These are phyloP conservation scores for Biancaea sappan DNA, from an alignment of 306 rosid species.

Conservation along the genomic window DNA sequence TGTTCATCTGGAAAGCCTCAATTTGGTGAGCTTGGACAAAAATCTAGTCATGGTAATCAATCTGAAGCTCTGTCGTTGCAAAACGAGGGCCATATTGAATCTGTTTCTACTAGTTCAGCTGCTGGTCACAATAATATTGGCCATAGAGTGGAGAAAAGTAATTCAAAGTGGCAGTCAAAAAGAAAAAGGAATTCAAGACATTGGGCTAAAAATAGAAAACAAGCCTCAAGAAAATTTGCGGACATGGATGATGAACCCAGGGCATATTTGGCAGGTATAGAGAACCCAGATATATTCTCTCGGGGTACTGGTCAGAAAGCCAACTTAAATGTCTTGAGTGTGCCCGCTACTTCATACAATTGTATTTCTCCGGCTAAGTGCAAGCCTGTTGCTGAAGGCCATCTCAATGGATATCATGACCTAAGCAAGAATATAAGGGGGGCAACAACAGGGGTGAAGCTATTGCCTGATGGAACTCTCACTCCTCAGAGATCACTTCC, in stretches of 20 bases:
- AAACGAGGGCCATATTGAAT: slow-evolving; percentile 48
- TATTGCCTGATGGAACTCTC: slow-evolving; percentile 47
- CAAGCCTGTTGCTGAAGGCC: slow-evolving; percentile 45
- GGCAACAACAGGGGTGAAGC: slow-evolving; percentile 38
- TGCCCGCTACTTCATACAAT: slow-evolving; percentile 35
- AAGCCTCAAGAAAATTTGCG: slow-evolving; percentile 49
- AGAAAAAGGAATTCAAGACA: slow-evolving; percentile 81
- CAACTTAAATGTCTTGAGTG: slow-evolving; percentile 40
- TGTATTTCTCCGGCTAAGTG: slow-evolving; percentile 38
- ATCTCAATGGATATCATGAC: slow-evolving; percentile 38
- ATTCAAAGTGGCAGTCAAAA: slow-evolving; percentile 79
- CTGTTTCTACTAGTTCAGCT: slow-evolving; percentile 49
- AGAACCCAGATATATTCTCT: slow-evolving; percentile 35
- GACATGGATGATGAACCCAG: slow-evolving; percentile 50
- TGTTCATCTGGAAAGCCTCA: slow-evolving; percentile 51
- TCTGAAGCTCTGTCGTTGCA: slow-evolving; percentile 45
- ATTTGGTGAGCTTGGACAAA: slow-evolving; percentile 43
- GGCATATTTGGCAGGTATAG: slow-evolving; percentile 43
- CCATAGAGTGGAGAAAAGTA: slow-evolving; percentile 52
- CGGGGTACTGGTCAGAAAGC: slow-evolving; percentile 46
- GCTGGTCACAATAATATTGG: slow-evolving; percentile 37
- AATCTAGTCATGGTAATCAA: slow-evolving; percentile 50
- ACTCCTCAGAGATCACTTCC: slow-evolving; percentile 60
- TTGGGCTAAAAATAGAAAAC: slow-evolving; percentile 48
- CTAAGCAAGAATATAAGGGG: slow-evolving; percentile 37